Evolutionary conservation across 2,329 filamentous ascomycete genomes (phyloP).

Genomic region (Diplodia sapinea): DNA sequence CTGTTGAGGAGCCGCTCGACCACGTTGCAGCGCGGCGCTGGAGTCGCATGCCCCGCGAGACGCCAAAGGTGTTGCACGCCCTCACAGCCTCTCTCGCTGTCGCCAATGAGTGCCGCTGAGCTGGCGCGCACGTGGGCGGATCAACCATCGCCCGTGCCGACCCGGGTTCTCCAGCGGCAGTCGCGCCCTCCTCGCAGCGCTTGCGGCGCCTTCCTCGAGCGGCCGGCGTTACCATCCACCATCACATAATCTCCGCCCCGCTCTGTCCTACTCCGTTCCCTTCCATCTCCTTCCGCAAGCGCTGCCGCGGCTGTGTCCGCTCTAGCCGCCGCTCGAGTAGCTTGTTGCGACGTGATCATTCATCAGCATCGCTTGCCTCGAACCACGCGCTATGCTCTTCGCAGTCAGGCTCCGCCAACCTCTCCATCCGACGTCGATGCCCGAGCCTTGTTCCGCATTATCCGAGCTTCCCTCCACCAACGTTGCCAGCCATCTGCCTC

Average conservation of each 20-base stretch:
- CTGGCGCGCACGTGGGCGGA: slow-evolving; percentile 19
- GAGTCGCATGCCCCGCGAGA: background rate
- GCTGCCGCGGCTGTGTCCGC: slow-evolving; percentile 8
- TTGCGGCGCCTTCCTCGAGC: slow-evolving; percentile 7
- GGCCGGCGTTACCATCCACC: background rate
- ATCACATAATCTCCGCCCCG: slow-evolving; percentile 19
- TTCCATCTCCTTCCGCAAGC: slow-evolving; percentile 3
- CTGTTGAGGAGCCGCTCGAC: slow-evolving; percentile 15
- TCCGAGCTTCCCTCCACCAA: background rate
- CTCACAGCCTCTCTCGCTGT: background rate
- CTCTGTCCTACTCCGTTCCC: slow-evolving; percentile 9
- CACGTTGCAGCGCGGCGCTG: slow-evolving; percentile 21
- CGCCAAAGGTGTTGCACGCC: background rate
- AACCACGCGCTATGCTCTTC: background rate
- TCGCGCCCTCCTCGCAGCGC: background rate
- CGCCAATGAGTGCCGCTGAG: background rate
- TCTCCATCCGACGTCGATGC: background rate
- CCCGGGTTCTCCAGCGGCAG: background rate
- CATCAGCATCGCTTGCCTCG: background rate
- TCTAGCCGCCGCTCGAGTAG: slow-evolving; percentile 4
- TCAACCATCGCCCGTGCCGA: slow-evolving; percentile 17
- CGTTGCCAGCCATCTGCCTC: background rate
- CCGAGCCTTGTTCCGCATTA: background rate
- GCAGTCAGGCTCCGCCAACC: background rate
- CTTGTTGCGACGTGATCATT: slow-evolving; percentile 1